phyloP scores from a whole-genome alignment of 129 eudicot species.

The Tanacetum coccineum region DNA sequence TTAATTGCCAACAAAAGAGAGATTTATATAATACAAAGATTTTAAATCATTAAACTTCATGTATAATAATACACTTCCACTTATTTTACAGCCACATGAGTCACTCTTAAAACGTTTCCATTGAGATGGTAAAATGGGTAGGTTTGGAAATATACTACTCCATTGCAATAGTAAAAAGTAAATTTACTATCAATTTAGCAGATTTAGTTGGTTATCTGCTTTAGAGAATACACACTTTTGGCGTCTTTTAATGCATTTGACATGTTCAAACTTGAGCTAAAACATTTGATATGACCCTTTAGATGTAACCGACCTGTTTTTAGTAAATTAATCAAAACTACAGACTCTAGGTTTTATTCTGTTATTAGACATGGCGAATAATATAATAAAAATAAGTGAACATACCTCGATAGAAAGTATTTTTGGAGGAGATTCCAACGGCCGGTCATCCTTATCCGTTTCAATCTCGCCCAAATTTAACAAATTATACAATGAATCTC shows the following conservation, averaged over 20 bases:
- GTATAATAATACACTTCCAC: too few relatives aligned
- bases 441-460: conserved; percentile 79
- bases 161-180: too few relatives aligned
- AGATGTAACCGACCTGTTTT: not conserved
- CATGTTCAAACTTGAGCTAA: not conserved
- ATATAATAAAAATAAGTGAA: not conserved
- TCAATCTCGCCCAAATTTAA: conserved; percentile 73
- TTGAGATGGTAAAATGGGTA: too few relatives aligned
- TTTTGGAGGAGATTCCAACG: conserved; percentile 79
- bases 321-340: not conserved
- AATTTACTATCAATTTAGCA: not conserved
- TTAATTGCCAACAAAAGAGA: too few relatives aligned
- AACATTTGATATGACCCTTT: conserved; percentile 5
- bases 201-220: not conserved
- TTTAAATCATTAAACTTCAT: too few relatives aligned
- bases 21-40: too few relatives aligned
- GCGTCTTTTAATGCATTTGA: not conserved
- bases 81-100: too few relatives aligned
- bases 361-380: conserved; percentile 1
- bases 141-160: too few relatives aligned
- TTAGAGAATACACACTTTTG: not conserved
- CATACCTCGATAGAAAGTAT: conserved; percentile 76
- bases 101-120: too few relatives aligned
- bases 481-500: conserved; percentile 91
- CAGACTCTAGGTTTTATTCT: conserved; percentile 5